Percentiles rank a stretch among this genome's conserved stretches.
phyloP scores from a whole-genome alignment of 2,329 filamentous ascomycete genomes.

The Albophoma yamanashiensis region DNA sequence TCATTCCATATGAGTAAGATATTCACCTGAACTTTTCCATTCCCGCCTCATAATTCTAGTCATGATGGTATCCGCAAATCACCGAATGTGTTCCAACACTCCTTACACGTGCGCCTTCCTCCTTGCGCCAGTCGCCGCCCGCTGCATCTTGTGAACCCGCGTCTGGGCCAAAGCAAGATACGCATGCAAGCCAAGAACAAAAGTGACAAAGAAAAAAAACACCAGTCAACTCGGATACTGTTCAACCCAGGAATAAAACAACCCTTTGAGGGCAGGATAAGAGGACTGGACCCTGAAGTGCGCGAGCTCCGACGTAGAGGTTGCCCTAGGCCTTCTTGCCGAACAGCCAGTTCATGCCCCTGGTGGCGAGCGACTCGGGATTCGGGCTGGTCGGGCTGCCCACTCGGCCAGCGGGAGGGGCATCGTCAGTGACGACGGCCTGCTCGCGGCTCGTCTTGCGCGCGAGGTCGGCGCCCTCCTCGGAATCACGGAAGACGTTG shows the following conservation, averaged over 20 bases:
- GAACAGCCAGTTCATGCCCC: constrained; percentile 39
- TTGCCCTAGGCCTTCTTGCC: constrained; percentile 32
- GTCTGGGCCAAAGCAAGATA: background rate
- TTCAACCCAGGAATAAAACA: background rate
- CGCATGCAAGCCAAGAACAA: background rate
- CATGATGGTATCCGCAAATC: background rate
- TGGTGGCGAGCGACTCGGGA: constrained; percentile 19
- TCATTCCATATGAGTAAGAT: background rate
- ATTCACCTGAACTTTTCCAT: background rate
- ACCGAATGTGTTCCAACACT: background rate
- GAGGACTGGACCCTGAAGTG: background rate
- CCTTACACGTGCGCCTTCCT: background rate
- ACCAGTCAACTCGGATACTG: background rate
- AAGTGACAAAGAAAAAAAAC: background rate
- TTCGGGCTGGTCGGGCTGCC: constrained; percentile 1
- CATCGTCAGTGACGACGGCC: constrained; percentile 19
- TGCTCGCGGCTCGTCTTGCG: constrained; percentile 18
- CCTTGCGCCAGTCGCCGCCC: background rate
- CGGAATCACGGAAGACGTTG: constrained; percentile 49
- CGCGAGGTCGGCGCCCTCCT: constrained; percentile 24
- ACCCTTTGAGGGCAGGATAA: background rate
- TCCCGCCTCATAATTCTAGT: background rate
- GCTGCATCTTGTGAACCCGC: background rate
- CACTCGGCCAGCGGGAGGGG: background rate
- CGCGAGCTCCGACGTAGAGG: background rate